Evolutionary conservation across 2,329 filamentous ascomycete genomes (phyloP).

Genomic region (Teratosphaeriaceae sp.): DNA sequence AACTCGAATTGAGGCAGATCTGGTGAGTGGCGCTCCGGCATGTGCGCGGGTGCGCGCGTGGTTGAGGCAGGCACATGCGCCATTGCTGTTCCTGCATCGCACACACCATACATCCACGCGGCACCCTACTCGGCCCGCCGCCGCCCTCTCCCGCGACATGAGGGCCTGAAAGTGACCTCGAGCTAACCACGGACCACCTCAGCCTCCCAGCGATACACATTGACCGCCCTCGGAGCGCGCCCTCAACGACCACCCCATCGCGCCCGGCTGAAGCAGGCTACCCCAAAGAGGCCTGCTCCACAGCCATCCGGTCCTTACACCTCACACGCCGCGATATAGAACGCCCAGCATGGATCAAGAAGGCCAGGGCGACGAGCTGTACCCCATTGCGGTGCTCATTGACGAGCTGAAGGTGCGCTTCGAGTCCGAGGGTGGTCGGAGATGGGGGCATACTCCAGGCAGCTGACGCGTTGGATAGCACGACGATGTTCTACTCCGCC

Average conservation of each 20-base stretch:
- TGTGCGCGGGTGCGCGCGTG: neutral
- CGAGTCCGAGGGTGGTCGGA: neutral
- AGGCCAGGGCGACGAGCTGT: constrained; percentile 95
- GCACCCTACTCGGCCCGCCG: neutral
- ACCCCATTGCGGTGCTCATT: constrained; percentile 98
- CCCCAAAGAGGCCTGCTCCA: neutral
- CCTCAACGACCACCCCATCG: too few relatives aligned
- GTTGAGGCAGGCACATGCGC: constrained; percentile 3
- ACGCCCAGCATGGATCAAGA: constrained; percentile 70
- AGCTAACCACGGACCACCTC: too few relatives aligned
- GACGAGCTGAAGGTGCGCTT: constrained; percentile 90
- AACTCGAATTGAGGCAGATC: neutral
- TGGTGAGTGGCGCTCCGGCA: neutral
- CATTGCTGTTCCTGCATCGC: constrained; percentile 5
- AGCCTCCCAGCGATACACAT: too few relatives aligned
- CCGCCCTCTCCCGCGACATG: neutral
- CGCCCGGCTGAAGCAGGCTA: too few relatives aligned
- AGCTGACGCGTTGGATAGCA: constrained; percentile 54
- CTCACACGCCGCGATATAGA: constrained; percentile 8
- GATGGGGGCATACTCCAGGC: too few relatives aligned
- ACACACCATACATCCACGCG: constrained; percentile 2
- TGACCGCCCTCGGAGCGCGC: too few relatives aligned
- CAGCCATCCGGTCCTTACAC: constrained; percentile 21
- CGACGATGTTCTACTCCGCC: constrained; percentile 93
- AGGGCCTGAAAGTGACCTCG: neutral